Percentiles rank a stretch among this genome's conserved stretches.
Evolutionary conservation across 2,329 filamentous ascomycete species (phyloP).

Genomic region (Penicillium freii): DNA sequence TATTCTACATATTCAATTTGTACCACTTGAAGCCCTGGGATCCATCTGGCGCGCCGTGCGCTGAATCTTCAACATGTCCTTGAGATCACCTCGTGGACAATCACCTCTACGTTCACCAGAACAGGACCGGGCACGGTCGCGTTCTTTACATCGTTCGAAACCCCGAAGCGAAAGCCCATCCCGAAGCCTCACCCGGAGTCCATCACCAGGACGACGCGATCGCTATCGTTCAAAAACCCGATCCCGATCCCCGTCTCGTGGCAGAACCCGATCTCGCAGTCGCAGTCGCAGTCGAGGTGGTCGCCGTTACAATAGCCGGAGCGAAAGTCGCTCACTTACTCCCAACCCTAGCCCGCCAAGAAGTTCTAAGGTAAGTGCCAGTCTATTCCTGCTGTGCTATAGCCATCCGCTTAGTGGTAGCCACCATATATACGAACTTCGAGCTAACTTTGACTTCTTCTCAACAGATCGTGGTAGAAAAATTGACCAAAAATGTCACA

Average conservation of each 20-base stretch:
- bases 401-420: not conserved
- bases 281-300: conserved; percentile 43
- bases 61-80: conserved; percentile 23
- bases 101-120: conserved; percentile 29
- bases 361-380: conserved; percentile 38
- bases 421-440: not conserved
- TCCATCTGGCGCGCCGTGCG: not conserved
- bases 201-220: conserved; percentile 28
- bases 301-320: conserved; percentile 38
- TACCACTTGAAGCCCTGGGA: not conserved
- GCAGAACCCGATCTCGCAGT: conserved; percentile 34
- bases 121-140: conserved; percentile 26
- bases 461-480: conserved; percentile 81
- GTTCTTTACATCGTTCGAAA: conserved; percentile 33
- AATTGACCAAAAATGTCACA: conserved; percentile 91
- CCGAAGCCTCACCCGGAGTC: conserved; percentile 30
- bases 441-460: not conserved
- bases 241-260: conserved; percentile 31
- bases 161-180: conserved; percentile 33
- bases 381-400: not conserved
- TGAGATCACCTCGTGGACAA: conserved; percentile 27
- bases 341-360: conserved; percentile 23
- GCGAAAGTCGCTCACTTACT: conserved; percentile 31
- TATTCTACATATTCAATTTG: not conserved
- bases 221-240: conserved; percentile 27